These are phyloP conservation scores for Lachnellula hyalina DNA, from an alignment of 2,329 filamentous ascomycete genomes.

Conservation along the genomic window DNA sequence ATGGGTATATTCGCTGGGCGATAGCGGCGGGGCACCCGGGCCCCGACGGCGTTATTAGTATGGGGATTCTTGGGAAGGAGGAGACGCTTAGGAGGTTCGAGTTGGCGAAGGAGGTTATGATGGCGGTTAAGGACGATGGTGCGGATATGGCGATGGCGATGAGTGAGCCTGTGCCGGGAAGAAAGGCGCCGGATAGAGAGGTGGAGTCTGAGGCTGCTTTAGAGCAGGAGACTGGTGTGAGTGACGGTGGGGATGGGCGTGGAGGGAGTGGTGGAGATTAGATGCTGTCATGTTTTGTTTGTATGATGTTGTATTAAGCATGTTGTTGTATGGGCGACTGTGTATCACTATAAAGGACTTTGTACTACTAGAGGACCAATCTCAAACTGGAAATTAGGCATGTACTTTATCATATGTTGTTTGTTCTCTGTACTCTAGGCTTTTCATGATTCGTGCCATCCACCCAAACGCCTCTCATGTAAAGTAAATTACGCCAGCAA, in stretches of 20 bases:
- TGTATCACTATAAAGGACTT: neutral
- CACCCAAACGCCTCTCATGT: conserved; percentile 17
- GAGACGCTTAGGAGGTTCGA: conserved; percentile 40
- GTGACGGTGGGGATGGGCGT: neutral
- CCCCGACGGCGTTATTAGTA: conserved; percentile 46
- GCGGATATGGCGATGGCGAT: neutral
- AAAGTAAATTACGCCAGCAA: conserved; percentile 14
- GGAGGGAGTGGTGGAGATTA: neutral
- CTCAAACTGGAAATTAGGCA: neutral
- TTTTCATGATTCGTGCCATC: conserved; percentile 12
- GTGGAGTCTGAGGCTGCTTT: too few relatives aligned
- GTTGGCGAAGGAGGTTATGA: conserved; percentile 16
- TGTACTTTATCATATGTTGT: neutral
- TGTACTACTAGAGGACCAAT: neutral
- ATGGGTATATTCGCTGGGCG: conserved; percentile 52
- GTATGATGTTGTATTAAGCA: neutral
- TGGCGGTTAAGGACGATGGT: neutral
- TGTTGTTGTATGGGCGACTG: neutral
- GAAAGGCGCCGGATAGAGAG: neutral
- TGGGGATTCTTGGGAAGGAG: conserved; percentile 49
- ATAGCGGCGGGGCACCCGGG: conserved; percentile 48
- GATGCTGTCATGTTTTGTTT: neutral
- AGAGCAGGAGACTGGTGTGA: neutral
- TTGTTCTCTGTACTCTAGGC: conserved; percentile 2
- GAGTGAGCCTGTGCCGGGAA: neutral